phyloP scores from a whole-genome alignment of 257 asterid species.

The Fraxinus americana region DNA sequence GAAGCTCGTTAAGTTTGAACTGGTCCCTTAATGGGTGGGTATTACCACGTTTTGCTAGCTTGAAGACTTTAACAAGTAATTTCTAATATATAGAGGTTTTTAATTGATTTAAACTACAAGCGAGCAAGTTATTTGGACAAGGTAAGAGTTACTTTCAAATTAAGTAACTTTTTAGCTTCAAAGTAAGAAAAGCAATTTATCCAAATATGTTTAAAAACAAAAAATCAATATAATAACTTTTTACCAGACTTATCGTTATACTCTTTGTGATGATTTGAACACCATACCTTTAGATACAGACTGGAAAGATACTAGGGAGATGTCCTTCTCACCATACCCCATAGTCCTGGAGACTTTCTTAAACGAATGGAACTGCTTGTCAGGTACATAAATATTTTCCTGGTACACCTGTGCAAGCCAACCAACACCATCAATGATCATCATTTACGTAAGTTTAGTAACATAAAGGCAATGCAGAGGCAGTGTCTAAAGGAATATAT shows the following conservation, averaged over 20 bases:
- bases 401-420: slow-evolving; percentile 77
- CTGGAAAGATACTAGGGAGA: slow-evolving; percentile 84
- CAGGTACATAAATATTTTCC: slow-evolving; percentile 90
- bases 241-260: neutral
- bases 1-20: slow-evolving; percentile 3
- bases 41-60: neutral
- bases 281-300: slow-evolving; percentile 87
- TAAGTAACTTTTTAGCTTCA: neutral
- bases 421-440: slow-evolving; percentile 11
- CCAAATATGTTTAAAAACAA: neutral
- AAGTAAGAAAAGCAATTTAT: neutral
- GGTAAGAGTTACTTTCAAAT: neutral
- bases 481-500: slow-evolving; percentile 1
- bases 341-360: slow-evolving; percentile 79
- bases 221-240: neutral
- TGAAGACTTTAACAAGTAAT: neutral
- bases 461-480: neutral
- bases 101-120: neutral
- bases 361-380: slow-evolving; percentile 90
- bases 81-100: neutral
- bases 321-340: slow-evolving; percentile 86
- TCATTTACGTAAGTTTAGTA: slow-evolving; percentile 5
- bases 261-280: neutral
- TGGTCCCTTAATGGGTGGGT: slow-evolving; percentile 10
- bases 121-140: neutral